Base-by-base conservation (phyloP, 192 early-diverging fungal genomes). In the Rhizoclosmatium sp. region DNA sequence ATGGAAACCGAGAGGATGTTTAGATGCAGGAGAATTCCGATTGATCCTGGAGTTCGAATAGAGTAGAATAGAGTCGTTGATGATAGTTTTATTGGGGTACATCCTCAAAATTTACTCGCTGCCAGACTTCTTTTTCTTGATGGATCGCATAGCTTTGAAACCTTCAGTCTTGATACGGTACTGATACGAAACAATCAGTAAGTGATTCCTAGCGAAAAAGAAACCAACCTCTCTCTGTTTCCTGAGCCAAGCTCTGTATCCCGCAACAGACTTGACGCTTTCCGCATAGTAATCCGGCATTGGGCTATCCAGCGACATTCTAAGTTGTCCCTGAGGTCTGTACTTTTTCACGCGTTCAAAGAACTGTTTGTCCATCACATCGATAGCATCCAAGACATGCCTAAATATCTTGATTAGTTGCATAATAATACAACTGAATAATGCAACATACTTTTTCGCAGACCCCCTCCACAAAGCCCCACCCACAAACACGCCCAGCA, bases 221-320 rank as follows among this genome's bases (percentile, higher is more conserved):
- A 58, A 56, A 71, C 31, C 0, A 58, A 16, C 21, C 2, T 46
- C 40, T 7, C 39, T 70, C 86, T 98, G 96, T 82, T 95, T 96
- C 78, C 93, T 84, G 49, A 97, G 86, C 96, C 96, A 98, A 47
- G 83, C 81, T 56, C 95, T 89, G 81, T 98, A 98, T 60, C 89
- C 94, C 5, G 73, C 58, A 44, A 98, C 90, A 56, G 92, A 93
- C 68, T 91, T 91, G 84, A 98, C 94, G 80, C 94, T 95, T 77
- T 98, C 95, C 54, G 94, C 95, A 76, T 96, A 97, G 81, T 92
- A 97, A 86, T 96, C 94, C 19, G 95, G 95, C 73, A 95, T 86
- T 67, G 76, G 82, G 31, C 69, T 62, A 31, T 83, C 65, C 5
- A 92, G 82, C 7, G 92, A 93, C 7, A 76, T 54, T 39, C 49